Evolutionary conservation across 1,139 yeast species (phyloP).

Genomic region (Candida mesenterica): DNA sequence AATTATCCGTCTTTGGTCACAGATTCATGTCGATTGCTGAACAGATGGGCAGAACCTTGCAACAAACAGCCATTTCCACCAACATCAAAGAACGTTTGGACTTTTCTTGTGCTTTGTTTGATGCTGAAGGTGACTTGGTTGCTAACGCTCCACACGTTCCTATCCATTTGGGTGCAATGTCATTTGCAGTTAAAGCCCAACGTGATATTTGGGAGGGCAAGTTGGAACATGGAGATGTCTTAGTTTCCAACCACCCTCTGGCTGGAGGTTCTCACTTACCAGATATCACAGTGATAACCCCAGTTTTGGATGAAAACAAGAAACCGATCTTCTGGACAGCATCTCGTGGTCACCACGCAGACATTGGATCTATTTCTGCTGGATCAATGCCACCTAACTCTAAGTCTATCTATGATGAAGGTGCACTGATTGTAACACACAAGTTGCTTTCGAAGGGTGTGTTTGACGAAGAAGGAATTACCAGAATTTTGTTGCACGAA

Average conservation of each 20-base stretch:
- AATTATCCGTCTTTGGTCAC: conserved; percentile 76
- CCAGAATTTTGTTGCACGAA: conserved; percentile 35
- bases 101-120: conserved; percentile 82
- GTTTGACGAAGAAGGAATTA: conserved; percentile 43
- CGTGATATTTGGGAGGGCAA: conserved; percentile 61
- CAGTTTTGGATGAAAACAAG: conserved; percentile 36
- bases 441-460: conserved; percentile 36
- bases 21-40: conserved; percentile 88
- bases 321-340: conserved; percentile 46
- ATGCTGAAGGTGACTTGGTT: conserved; percentile 69
- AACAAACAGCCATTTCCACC: conserved; percentile 81
- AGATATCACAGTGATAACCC: conserved; percentile 78
- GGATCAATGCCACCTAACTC: conserved; percentile 51
- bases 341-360: conserved; percentile 49
- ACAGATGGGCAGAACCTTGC: conserved; percentile 81
- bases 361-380: conserved; percentile 46
- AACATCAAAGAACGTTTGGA: conserved; percentile 82
- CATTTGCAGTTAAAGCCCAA: conserved; percentile 75
- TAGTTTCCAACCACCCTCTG: conserved; percentile 76
- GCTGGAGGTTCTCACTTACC: conserved; percentile 85
- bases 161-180: conserved; percentile 85
- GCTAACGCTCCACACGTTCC: conserved; percentile 91
- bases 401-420: conserved; percentile 44
- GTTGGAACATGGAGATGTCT: conserved; percentile 66
- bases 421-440: conserved; percentile 43